These are phyloP conservation scores for Pythium insidiosum DNA, from an alignment of 352 stramenopile genomes.

Conservation along the genomic window DNA sequence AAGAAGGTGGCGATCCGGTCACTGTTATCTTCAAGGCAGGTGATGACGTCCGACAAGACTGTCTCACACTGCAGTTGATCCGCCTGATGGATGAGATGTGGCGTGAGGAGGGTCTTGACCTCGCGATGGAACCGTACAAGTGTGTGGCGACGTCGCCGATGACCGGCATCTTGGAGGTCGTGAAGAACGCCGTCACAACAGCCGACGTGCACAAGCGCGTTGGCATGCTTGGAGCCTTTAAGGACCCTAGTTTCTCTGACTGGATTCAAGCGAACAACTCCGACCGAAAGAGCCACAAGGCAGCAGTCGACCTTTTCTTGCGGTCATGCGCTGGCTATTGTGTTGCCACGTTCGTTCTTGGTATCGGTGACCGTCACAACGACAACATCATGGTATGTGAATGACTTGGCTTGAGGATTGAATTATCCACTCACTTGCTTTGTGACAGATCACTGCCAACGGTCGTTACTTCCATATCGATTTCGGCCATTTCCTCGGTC, in stretches of 20 bases:
- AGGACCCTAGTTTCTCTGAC: slow-evolving; percentile 77
- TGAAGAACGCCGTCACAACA: slow-evolving; percentile 92
- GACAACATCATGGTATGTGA: slow-evolving; percentile 96
- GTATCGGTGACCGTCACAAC: slow-evolving; percentile 93
- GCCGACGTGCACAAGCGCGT: slow-evolving; percentile 84
- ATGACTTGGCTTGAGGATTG: too few relatives aligned
- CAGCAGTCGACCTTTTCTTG: slow-evolving; percentile 81
- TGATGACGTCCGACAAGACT: slow-evolving; percentile 94
- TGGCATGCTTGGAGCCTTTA: slow-evolving; percentile 77
- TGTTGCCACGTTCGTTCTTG: slow-evolving; percentile 91
- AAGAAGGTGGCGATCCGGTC: slow-evolving; percentile 67
- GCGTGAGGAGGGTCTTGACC: slow-evolving; percentile 86
- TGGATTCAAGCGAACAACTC: slow-evolving; percentile 82
- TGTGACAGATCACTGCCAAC: slow-evolving; percentile 46
- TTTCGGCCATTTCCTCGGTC: slow-evolving; percentile 82
- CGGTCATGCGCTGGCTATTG: slow-evolving; percentile 89
- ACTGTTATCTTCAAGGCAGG: slow-evolving; percentile 92
- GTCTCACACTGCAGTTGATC: slow-evolving; percentile 90
- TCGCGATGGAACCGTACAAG: slow-evolving; percentile 90
- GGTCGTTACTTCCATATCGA: slow-evolving; percentile 88
- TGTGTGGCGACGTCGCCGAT: slow-evolving; percentile 88
- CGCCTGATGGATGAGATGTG: slow-evolving; percentile 91
- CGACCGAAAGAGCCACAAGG: slow-evolving; percentile 45
- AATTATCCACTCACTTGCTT: too few relatives aligned
- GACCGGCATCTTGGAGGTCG: slow-evolving; percentile 89